Evolutionary conservation across 345 rosid species (phyloP), one percentile per base, ranked within the genome.

Genomic region (Hypericum perforatum): DNA sequence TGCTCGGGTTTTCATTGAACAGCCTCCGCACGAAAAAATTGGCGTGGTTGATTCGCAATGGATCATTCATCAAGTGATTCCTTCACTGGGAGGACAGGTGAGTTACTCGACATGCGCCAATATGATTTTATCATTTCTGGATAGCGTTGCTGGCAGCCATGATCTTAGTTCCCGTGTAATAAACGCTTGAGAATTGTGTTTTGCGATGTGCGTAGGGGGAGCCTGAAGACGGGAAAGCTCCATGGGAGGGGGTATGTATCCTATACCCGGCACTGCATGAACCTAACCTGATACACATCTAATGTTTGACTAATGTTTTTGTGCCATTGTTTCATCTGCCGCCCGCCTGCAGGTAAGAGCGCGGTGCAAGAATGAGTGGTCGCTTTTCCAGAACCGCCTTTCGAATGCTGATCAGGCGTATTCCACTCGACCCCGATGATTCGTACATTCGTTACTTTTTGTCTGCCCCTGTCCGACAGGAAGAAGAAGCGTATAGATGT

Each of bases 41-140:
- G 98, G 96, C 3, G 96, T 91, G 45, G 86, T 91, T 62, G 98
- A 91, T 81, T 87, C 98, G 43, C 95, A 91, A 58, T 87, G 96
- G 98, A 87, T 91, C 55, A 59, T 91, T 70, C 96, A 87, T 78
- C 90, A 87, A 82, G 84, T 75, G 54, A 74, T 91, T 63, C 94
- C 96, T 51, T 87, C 96, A 54, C 89, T 91, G 32, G 90, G 95
- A 12, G 76, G 54, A 41, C 96, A 91, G 92, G 98, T 91, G 53
- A 72, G 63, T 45, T 22, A 7, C 39, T 11, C 16, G 39, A 9
- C 22, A 7, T 32, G 22, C 22, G 7, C 22, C 13, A 14, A 8
- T n/a, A n/a, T n/a, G n/a, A n/a, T n/a, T n/a, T n/a, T n/a, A n/a
- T n/a, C n/a, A n/a, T 45, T 45, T 11, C 12, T 7, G 49, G 6